These are phyloP conservation scores for Vickermania spadyakhi DNA, from an alignment of 208 protist species.

Conservation along the genomic window DNA sequence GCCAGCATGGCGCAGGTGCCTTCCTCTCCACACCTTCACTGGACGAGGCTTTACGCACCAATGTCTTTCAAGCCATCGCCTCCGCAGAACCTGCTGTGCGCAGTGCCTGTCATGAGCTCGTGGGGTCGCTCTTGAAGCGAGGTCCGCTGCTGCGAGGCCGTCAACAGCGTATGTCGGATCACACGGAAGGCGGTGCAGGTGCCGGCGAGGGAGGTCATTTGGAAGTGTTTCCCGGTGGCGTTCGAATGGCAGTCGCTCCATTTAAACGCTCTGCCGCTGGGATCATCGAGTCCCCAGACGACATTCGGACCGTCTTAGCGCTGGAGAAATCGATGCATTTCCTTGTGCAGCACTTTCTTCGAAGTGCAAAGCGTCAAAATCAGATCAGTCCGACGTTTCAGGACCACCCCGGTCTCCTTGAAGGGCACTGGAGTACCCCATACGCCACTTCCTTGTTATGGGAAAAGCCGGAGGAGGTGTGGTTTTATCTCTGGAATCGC, in stretches of 20 bases:
- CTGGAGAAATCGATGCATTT: conserved; percentile 85
- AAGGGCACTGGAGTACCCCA: neutral
- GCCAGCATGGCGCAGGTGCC: too few relatives aligned
- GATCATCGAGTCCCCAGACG: conserved; percentile 27
- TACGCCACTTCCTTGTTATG: neutral
- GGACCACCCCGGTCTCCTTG: neutral
- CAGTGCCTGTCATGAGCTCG: too few relatives aligned
- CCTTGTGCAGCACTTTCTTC: conserved; percentile 74
- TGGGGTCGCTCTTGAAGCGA: too few relatives aligned
- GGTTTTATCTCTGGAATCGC: conserved; percentile 78
- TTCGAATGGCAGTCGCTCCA: conserved; percentile 33
- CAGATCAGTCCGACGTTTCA: neutral
- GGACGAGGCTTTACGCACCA: too few relatives aligned
- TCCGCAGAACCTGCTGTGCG: too few relatives aligned
- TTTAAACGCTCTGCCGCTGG: conserved; percentile 68
- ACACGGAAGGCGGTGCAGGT: neutral
- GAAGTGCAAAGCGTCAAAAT: conserved; percentile 15
- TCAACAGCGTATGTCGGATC: too few relatives aligned
- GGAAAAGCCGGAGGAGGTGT: conserved; percentile 17
- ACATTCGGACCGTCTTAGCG: conserved; percentile 48
- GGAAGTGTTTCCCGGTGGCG: neutral
- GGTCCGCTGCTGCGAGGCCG: too few relatives aligned
- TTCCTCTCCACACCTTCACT: too few relatives aligned
- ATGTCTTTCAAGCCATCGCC: too few relatives aligned
- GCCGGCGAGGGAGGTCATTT: neutral